phyloP scores from a whole-genome alignment of 2,329 filamentous ascomycete genomes.

The Pseudogymnoascus sp. region DNA sequence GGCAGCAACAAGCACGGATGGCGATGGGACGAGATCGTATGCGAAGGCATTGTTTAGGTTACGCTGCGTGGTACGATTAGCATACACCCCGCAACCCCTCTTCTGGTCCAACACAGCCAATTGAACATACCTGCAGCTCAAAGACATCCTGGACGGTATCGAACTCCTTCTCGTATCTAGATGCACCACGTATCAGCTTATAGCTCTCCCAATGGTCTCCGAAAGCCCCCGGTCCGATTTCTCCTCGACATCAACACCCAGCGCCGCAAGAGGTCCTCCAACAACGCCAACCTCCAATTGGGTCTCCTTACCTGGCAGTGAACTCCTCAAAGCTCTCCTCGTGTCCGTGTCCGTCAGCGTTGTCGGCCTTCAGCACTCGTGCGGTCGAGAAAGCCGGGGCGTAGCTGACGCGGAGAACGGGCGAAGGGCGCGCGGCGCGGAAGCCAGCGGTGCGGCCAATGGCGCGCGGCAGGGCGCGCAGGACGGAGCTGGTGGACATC shows the following conservation, averaged over 20 bases:
- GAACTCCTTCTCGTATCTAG: slow-evolving; percentile 99
- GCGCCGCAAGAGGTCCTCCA: neutral
- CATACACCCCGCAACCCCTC: neutral
- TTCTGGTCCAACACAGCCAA: neutral
- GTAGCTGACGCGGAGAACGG: neutral
- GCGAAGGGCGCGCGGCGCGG: slow-evolving; percentile 2
- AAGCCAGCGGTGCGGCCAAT: slow-evolving; percentile 5
- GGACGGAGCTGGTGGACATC: slow-evolving; percentile 7
- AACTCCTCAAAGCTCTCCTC: slow-evolving; percentile 99
- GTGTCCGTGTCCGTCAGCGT: slow-evolving; percentile 55
- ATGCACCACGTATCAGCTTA: neutral
- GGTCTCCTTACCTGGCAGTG: slow-evolving; percentile 70
- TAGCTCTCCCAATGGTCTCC: neutral
- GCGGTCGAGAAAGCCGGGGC: slow-evolving; percentile 25
- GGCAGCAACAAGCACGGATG: slow-evolving; percentile 82
- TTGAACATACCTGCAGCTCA: slow-evolving; percentile 80
- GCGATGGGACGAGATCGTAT: slow-evolving; percentile 97
- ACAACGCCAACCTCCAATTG: slow-evolving; percentile 22
- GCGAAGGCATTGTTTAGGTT: slow-evolving; percentile 99
- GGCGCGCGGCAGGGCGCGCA: slow-evolving; percentile 8
- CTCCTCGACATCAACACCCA: slow-evolving; percentile 11
- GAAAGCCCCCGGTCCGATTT: neutral
- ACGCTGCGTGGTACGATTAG: slow-evolving; percentile 44
- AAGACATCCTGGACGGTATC: slow-evolving; percentile 96
- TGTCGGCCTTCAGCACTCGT: slow-evolving; percentile 39